phyloP scores from a whole-genome alignment of 345 rosid species.

The Rhodamnia rubescens region DNA sequence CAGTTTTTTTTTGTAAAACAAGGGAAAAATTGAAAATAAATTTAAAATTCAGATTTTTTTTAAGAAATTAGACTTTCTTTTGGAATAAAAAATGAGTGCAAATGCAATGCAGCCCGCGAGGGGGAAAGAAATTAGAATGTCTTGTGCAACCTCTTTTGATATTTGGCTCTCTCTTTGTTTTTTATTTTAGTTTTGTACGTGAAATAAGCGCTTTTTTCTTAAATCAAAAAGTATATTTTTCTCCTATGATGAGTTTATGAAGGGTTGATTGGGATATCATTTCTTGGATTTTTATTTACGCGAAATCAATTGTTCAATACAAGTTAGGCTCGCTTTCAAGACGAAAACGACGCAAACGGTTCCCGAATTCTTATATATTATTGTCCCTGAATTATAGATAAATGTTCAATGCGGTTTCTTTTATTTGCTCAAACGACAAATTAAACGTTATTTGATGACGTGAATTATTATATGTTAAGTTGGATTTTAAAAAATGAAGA shows the following conservation, averaged over 20 bases:
- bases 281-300: background rate
- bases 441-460: background rate
- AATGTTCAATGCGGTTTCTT: accelerated
- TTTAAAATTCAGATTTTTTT: too few species aligned
- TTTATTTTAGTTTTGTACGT: background rate
- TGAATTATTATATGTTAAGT: background rate
- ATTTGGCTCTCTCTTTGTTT: background rate
- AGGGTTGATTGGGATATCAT: background rate
- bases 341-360: background rate
- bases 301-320: background rate
- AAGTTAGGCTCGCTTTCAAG: background rate
- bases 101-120: background rate
- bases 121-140: background rate
- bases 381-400: accelerated
- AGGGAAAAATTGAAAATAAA: too few species aligned
- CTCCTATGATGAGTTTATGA: too few species aligned
- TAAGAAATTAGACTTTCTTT: too few species aligned
- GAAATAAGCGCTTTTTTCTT: too few species aligned
- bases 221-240: too few species aligned
- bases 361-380: background rate
- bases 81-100: background rate
- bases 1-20: too few species aligned
- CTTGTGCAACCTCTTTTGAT: background rate
- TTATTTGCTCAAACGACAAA: background rate
- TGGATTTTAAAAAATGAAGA: accelerated